These are phyloP conservation scores for Austroboletus olivaceoglutinosus DNA, from an alignment of 1,284 basidiomycete species.

Conservation along the genomic window DNA sequence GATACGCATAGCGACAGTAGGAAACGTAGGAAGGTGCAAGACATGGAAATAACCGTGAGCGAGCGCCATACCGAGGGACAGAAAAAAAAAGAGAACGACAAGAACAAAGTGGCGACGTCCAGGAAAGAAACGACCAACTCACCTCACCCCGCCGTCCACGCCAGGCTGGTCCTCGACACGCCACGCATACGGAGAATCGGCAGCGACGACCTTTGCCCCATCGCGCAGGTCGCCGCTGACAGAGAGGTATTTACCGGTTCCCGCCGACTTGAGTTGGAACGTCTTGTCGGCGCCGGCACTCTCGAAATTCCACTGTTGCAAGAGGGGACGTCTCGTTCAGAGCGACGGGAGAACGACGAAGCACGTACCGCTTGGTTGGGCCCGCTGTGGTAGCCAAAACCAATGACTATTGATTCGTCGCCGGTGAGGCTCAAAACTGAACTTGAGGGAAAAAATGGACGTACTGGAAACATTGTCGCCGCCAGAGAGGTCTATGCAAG, in stretches of 20 bases:
- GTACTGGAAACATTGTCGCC: slow-evolving; percentile 44
- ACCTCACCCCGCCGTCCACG: slow-evolving; percentile 18
- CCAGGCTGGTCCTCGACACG: slow-evolving; percentile 35
- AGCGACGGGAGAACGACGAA: background rate
- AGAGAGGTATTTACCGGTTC: slow-evolving; percentile 42
- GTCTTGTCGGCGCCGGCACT: slow-evolving; percentile 27
- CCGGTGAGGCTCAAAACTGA: background rate
- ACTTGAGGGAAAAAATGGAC: slow-evolving; percentile 11
- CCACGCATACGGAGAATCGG: slow-evolving; percentile 40
- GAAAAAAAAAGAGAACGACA: too few species aligned
- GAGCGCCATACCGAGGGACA: background rate
- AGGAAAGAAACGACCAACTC: background rate
- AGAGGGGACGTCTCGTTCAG: too few species aligned
- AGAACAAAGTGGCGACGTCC: too few species aligned
- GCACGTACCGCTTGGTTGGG: slow-evolving; percentile 47
- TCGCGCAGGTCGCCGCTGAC: slow-evolving; percentile 29
- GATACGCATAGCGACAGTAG: too few species aligned
- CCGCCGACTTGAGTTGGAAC: slow-evolving; percentile 44
- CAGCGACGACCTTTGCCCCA: slow-evolving; percentile 33
- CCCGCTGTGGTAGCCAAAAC: slow-evolving; percentile 43
- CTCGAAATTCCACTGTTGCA: slow-evolving; percentile 47
- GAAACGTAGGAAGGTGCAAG: too few species aligned
- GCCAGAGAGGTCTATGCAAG: slow-evolving; percentile 55
- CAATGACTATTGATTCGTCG: slow-evolving; percentile 42
- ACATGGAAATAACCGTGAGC: background rate